Percentiles rank a stretch among this genome's conserved stretches.
These are phyloP conservation scores for Boletus huronensis DNA, from an alignment of 768 basidiomycete genomes.

Conservation along the genomic window DNA sequence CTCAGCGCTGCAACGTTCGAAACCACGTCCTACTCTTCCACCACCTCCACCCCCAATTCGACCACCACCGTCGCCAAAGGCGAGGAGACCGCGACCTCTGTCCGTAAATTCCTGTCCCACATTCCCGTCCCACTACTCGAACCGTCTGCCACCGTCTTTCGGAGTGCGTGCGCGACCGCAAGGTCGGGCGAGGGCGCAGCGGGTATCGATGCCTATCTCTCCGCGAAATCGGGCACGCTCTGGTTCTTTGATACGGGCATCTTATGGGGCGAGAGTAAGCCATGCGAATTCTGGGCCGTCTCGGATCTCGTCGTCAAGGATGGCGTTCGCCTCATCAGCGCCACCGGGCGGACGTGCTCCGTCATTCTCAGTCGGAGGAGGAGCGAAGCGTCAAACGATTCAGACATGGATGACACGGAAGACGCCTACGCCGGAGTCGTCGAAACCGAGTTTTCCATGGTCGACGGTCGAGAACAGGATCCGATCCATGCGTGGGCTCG, in stretches of 20 bases:
- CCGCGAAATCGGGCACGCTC: slow-evolving; percentile 66
- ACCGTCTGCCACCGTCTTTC: slow-evolving; percentile 52
- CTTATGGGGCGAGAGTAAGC: slow-evolving; percentile 72
- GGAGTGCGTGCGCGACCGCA: slow-evolving; percentile 44
- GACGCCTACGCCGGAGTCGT: slow-evolving; percentile 41
- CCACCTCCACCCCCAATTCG: slow-evolving; percentile 21
- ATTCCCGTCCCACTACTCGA: slow-evolving; percentile 44
- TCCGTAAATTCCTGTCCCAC: slow-evolving; percentile 51
- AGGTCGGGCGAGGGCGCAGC: slow-evolving; percentile 44
- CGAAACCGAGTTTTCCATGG: slow-evolving; percentile 68
- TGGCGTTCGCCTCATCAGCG: slow-evolving; percentile 53
- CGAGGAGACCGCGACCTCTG: slow-evolving; percentile 43
- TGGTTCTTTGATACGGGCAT: slow-evolving; percentile 71
- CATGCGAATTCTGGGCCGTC: slow-evolving; percentile 73
- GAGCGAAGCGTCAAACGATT: not conserved
- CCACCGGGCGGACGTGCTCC: slow-evolving; percentile 65
- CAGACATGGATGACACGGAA: not conserved
- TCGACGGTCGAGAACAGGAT: slow-evolving; percentile 67
- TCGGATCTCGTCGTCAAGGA: slow-evolving; percentile 53
- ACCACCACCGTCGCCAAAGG: slow-evolving; percentile 46
- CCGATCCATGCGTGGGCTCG: slow-evolving; percentile 66
- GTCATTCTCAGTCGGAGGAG: slow-evolving; percentile 50
- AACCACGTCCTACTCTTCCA: slow-evolving; percentile 37
- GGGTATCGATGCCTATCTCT: slow-evolving; percentile 65
- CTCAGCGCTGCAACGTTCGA: slow-evolving; percentile 43